Base-by-base conservation (phyloP, 352 stramenopile species). In the Globisporangium heterothallicum region DNA sequence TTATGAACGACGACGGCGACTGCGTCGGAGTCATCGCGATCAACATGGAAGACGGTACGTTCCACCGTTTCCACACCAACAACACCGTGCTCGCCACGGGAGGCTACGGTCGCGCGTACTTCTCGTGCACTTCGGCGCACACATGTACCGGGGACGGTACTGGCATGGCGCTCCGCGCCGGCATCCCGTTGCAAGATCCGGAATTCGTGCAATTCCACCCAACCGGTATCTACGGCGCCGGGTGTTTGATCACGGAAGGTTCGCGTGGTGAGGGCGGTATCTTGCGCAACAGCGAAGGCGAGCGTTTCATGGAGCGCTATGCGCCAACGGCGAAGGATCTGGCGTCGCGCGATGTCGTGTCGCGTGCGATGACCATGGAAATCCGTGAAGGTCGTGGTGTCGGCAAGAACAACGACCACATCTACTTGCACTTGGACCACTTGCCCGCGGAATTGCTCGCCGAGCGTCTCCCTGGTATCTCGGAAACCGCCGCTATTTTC, bases 201-300 rank as follows among this genome's bases (percentile, higher is more conserved):
- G 96, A 98, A 67, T 99, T 99, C 68, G 88, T 99, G 10, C 96
- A 99, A 63, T 98, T 99, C 70, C 94, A 99, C 76, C 96, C 94
- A 21, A 98, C 96, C 13, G 96, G 96, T 59, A 99, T 99, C 62
- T 99, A 98, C 67, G 96, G 96, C 45, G 96, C 94, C 12, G 94
- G 94, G 21, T 99, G 96, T 77, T 78, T 99, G 42, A 99, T 99
- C 66, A 99, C 96, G 7, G 96, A 99, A 76, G 78, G 93, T 63
- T 98, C 84, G 54, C 83, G 96, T 68, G 96, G 96, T 59, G 96
- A 99, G 66, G 96, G 96, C 49, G 96, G 96, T 51, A 98, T 98
- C 53, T 70, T 99, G 14, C 74, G 92, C 22, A 99, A 99, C 68
- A 76, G 61, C 21, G 92, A 98, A 63, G 94, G 96, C 19, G 96